phyloP scores from a whole-genome alignment of 257 asterid genomes.

The Nicotiana noctiflora region DNA sequence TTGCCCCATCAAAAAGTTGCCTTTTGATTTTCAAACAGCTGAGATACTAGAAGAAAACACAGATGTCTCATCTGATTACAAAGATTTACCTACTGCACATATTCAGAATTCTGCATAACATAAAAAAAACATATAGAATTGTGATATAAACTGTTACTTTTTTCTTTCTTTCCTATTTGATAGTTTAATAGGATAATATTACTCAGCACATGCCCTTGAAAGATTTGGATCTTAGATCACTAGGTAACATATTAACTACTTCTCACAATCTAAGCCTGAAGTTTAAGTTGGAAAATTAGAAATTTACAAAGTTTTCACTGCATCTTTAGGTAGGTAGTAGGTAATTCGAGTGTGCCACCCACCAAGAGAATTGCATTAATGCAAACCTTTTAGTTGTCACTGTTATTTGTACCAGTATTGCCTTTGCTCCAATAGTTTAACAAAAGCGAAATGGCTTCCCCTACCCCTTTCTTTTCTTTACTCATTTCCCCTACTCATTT shows the following conservation, averaged over 20 bases:
- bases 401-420: neutral
- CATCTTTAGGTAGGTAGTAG: neutral
- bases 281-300: too few species aligned
- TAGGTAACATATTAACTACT: too few species aligned
- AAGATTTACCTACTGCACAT: neutral
- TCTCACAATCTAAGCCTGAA: too few species aligned
- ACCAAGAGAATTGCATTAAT: neutral
- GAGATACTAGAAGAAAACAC: neutral
- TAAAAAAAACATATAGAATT: neutral
- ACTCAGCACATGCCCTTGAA: too few species aligned
- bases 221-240: too few species aligned
- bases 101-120: neutral
- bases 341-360: neutral
- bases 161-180: too few species aligned
- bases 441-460: too few species aligned
- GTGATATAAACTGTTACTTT: neutral
- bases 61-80: neutral
- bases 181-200: too few species aligned
- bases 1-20: neutral
- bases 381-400: neutral
- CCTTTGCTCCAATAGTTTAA: too few species aligned
- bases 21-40: slow-evolving; percentile 1
- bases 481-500: too few species aligned
- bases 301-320: too few species aligned
- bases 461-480: too few species aligned